A percentile compares a stretch with the other conserved stretches of the same genome.
phyloP scores from a whole-genome alignment of 2,329 filamentous ascomycete genomes.

The Calcarisporium arbuscula region DNA sequence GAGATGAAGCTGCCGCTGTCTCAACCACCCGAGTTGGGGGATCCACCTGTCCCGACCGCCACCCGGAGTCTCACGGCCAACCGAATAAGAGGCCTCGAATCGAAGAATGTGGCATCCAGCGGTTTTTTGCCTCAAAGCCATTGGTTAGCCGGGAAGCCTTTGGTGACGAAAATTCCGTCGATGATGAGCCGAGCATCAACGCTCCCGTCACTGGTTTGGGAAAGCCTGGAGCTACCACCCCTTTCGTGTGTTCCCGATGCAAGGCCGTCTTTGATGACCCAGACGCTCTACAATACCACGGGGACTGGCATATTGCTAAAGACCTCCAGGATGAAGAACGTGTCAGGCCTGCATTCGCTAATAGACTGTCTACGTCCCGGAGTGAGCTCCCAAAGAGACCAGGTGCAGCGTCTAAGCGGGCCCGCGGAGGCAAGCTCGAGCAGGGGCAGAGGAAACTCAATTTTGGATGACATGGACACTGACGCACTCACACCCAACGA shows the following conservation, averaged over 20 bases:
- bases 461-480: constrained; percentile 55
- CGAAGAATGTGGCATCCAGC: constrained; percentile 46
- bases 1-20: constrained; percentile 51
- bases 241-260: constrained; percentile 59
- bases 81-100: constrained; percentile 25
- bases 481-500: too few species aligned
- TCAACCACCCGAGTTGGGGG: constrained; percentile 15
- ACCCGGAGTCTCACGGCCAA: constrained; percentile 8
- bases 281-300: constrained; percentile 65
- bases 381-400: constrained; percentile 22
- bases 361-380: constrained; percentile 24
- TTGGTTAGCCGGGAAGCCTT: constrained; percentile 24
- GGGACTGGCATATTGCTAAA: constrained; percentile 92
- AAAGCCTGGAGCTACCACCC: too few species aligned
- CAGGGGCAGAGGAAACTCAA: constrained; percentile 55
- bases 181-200: constrained; percentile 1
- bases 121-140: constrained; percentile 49
- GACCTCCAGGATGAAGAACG: constrained; percentile 65
- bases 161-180: constrained; percentile 11
- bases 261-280: constrained; percentile 49
- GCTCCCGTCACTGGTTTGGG: neutral
- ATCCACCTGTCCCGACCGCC: too few species aligned
- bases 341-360: constrained; percentile 40
- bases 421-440: constrained; percentile 36
- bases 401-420: constrained; percentile 34